Conservation (phyloP, 352 stramenopile species). For the Phytophthora multivora region DNA sequence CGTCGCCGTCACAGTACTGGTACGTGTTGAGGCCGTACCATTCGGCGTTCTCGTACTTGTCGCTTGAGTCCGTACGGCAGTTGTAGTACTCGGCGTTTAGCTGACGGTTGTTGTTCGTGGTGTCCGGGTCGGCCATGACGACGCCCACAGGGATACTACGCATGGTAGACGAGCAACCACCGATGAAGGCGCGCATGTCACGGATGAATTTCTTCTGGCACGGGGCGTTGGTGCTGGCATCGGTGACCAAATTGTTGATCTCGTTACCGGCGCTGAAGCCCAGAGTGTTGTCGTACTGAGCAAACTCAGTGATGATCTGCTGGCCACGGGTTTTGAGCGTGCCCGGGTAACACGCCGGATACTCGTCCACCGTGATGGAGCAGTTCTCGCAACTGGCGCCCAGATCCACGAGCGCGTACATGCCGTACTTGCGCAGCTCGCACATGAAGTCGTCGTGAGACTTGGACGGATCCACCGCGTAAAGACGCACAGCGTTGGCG, state of each 20-base stretch:
- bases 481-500: constrained; percentile 81
- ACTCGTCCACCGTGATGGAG: constrained; percentile 53
- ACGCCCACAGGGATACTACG: constrained; percentile 77
- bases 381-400: constrained; percentile 62
- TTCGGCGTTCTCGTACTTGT: constrained; percentile 77
- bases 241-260: constrained; percentile 74
- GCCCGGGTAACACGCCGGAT: constrained; percentile 60
- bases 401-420: constrained; percentile 75
- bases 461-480: constrained; percentile 80
- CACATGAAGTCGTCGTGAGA: constrained; percentile 91
- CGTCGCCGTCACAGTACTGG: constrained; percentile 65
- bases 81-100: constrained; percentile 85
- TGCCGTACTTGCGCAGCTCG: constrained; percentile 61
- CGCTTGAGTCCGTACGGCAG: constrained; percentile 64
- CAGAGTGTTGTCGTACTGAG: constrained; percentile 85
- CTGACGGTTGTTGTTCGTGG: constrained; percentile 44
- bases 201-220: constrained; percentile 91
- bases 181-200: constrained; percentile 82
- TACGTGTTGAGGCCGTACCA: constrained; percentile 89
- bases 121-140: constrained; percentile 60
- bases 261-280: constrained; percentile 85
- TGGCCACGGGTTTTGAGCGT: constrained; percentile 75
- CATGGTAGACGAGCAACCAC: constrained; percentile 57
- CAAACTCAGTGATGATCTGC: constrained; percentile 77
- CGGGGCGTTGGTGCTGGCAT: constrained; percentile 60